A percentile compares a stretch with the other conserved stretches of the same genome.
phyloP scores from a whole-genome alignment of 2,329 filamentous ascomycete genomes.

The Pestalotiopsis fici region DNA sequence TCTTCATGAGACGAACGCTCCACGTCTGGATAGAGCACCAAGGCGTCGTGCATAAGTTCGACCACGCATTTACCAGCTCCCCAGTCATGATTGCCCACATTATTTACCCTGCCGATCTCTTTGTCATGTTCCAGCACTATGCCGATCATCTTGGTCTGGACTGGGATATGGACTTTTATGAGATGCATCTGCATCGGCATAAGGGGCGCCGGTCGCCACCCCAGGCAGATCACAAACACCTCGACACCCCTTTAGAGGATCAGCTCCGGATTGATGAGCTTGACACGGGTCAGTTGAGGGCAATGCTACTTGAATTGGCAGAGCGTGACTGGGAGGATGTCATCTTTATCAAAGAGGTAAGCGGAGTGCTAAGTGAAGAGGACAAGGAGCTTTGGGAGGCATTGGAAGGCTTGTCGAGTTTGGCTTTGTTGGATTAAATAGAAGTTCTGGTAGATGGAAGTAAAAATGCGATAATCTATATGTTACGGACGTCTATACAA shows the following conservation, averaged over 20 bases:
- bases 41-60: background rate
- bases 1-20: background rate
- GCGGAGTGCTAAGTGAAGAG: background rate
- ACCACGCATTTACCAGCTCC: background rate
- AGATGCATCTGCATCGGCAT: background rate
- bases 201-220: background rate
- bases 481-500: too few relatives aligned
- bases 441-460: too few relatives aligned
- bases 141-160: background rate
- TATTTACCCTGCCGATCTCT: constrained; percentile 3
- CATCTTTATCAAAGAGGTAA: background rate
- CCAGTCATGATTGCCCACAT: background rate
- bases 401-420: background rate
- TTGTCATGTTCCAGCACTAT: background rate
- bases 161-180: background rate
- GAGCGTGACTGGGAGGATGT: background rate
- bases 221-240: background rate
- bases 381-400: background rate
- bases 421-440: background rate
- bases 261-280: background rate
- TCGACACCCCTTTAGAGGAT: background rate
- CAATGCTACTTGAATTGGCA: background rate
- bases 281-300: background rate
- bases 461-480: too few relatives aligned
- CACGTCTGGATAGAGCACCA: background rate